Evolutionary conservation across 768 basidiomycete species (phyloP).

Genomic region (Leucocoprinus sp.): DNA sequence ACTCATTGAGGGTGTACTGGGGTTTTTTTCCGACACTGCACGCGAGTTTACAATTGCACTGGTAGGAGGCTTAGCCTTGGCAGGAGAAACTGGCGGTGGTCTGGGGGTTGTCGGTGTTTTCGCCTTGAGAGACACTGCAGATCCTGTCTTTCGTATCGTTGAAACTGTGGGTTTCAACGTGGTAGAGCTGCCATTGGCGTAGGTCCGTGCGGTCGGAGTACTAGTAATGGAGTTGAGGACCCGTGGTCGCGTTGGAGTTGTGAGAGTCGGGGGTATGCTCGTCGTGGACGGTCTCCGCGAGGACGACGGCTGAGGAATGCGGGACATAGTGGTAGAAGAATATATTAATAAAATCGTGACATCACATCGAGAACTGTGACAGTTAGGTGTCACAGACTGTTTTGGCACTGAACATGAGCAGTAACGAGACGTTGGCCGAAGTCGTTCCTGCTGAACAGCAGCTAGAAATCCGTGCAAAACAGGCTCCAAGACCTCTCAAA

Average conservation of each 20-base stretch:
- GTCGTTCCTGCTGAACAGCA: slow-evolving; percentile 4
- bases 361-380: background rate
- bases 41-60: slow-evolving; percentile 11
- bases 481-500: slow-evolving; percentile 27
- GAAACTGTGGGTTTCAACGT: slow-evolving; percentile 14
- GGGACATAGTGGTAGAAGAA: slow-evolving; percentile 12
- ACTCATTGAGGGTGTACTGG: slow-evolving; percentile 29
- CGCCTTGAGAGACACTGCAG: slow-evolving; percentile 9
- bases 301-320: slow-evolving; percentile 13
- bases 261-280: slow-evolving; percentile 8
- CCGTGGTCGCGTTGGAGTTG: slow-evolving; percentile 14
- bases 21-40: background rate
- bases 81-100: slow-evolving; percentile 1
- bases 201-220: slow-evolving; percentile 14
- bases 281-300: slow-evolving; percentile 12
- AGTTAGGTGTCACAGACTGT: background rate
- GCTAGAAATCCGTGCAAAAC: slow-evolving; percentile 8
- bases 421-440: slow-evolving; percentile 6
- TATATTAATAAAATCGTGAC: background rate
- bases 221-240: slow-evolving; percentile 8
- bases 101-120: background rate
- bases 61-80: slow-evolving; percentile 16
- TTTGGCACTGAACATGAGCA: slow-evolving; percentile 9
- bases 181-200: slow-evolving; percentile 19
- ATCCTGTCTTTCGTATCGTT: slow-evolving; percentile 7